A percentile compares a stretch with the other conserved stretches of the same genome.
Evolutionary conservation across 176 grass and related monocot genomes (phyloP).

Genomic region (Oryza nivara): DNA sequence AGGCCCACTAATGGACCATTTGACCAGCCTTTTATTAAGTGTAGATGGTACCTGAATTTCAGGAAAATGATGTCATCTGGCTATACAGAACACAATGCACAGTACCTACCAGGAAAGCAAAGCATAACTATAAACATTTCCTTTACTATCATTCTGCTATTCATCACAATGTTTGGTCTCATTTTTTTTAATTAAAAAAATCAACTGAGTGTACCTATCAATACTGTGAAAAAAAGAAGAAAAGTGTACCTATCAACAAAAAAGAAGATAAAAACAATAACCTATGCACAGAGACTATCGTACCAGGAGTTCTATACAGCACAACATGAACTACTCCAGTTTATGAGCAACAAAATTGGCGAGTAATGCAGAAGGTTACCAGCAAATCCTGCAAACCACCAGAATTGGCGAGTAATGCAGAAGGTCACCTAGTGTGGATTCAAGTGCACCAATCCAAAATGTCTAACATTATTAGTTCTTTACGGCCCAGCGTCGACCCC

Average conservation of each 20-base stretch:
- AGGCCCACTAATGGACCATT: not conserved
- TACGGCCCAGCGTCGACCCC: conserved; percentile 65
- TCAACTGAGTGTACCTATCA: not conserved
- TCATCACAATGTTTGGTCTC: not conserved
- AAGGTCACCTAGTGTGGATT: not conserved
- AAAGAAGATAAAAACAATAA: not conserved
- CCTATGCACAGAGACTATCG: conserved; percentile 36
- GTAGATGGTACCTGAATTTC: not conserved
- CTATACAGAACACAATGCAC: not conserved
- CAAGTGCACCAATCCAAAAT: too few species aligned
- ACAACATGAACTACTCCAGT: conserved; percentile 1
- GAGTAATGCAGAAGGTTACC: conserved; percentile 22
- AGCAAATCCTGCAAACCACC: not conserved
- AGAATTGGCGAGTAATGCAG: conserved; percentile 21
- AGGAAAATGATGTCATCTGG: not conserved
- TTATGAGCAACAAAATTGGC: conserved; percentile 26
- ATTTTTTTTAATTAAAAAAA: not conserved
- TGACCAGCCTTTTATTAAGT: not conserved
- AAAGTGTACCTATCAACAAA: not conserved
- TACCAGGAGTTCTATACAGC: conserved; percentile 20
- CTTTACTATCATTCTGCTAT: not conserved
- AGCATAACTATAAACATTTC: not conserved
- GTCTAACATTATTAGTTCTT: conserved; percentile 38
- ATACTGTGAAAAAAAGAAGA: not conserved
- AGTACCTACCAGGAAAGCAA: not conserved